These are phyloP conservation scores for Conringia planisiliqua DNA, from an alignment of 345 rosid genomes.

Conservation along the genomic window DNA sequence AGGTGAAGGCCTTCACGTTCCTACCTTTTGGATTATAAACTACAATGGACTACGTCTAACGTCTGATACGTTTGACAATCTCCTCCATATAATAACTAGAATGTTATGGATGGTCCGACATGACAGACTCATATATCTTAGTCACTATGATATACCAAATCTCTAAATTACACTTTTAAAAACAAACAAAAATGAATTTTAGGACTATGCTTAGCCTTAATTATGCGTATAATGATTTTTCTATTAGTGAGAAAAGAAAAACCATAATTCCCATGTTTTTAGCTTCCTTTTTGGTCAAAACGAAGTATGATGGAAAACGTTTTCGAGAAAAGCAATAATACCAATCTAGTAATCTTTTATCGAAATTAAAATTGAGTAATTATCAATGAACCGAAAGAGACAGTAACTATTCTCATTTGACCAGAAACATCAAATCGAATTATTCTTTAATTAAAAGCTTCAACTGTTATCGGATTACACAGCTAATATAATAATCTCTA, in stretches of 20 bases:
- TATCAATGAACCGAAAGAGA: conserved; percentile 13
- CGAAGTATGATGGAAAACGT: conserved; percentile 17
- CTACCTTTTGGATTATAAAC: background rate
- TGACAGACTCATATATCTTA: background rate
- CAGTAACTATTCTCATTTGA: conserved; percentile 16
- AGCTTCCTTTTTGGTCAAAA: conserved; percentile 17
- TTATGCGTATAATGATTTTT: background rate
- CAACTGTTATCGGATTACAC: background rate
- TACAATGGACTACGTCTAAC: background rate
- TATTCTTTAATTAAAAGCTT: background rate
- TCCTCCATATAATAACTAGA: background rate
- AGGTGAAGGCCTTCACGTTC: conserved; percentile 15
- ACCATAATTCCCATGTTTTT: conserved; percentile 4
- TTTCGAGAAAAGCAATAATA: conserved; percentile 7
- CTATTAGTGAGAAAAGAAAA: background rate
- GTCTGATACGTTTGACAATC: background rate
- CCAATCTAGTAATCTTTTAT: background rate
- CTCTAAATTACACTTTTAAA: background rate
- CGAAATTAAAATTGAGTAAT: background rate
- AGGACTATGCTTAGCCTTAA: background rate
- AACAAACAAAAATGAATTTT: background rate
- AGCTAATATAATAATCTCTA: background rate
- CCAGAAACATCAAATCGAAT: background rate
- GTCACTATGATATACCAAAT: background rate
- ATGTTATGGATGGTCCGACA: conserved; percentile 6